Conservation (phyloP, 768 basidiomycete species). For the Roridomyces roridus region DNA sequence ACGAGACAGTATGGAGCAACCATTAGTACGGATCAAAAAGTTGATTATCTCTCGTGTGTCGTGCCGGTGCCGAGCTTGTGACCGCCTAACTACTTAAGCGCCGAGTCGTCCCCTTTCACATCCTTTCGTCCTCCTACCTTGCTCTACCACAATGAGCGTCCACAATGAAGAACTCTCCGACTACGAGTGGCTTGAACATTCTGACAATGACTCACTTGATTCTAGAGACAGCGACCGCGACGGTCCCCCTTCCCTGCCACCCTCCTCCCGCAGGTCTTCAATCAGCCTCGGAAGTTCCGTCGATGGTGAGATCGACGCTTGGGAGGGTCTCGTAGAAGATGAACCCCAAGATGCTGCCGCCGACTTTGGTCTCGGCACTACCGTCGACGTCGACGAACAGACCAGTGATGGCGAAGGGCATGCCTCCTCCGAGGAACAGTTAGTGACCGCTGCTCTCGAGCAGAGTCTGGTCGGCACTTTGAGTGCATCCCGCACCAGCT, state of each 20-base stretch:
- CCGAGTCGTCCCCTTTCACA: neutral
- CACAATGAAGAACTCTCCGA: slow-evolving; percentile 73
- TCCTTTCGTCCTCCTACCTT: slow-evolving; percentile 33
- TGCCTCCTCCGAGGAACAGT: slow-evolving; percentile 63
- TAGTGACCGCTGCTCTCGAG: slow-evolving; percentile 76
- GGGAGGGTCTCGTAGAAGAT: slow-evolving; percentile 80
- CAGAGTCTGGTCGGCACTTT: slow-evolving; percentile 86
- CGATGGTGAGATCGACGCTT: slow-evolving; percentile 73
- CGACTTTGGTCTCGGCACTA: slow-evolving; percentile 26
- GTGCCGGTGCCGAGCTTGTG: too few relatives aligned
- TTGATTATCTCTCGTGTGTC: too few relatives aligned
- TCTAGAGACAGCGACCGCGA: slow-evolving; percentile 70
- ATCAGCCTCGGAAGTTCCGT: slow-evolving; percentile 72
- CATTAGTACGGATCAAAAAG: too few relatives aligned
- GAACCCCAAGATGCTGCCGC: slow-evolving; percentile 53
- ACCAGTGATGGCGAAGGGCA: slow-evolving; percentile 1
- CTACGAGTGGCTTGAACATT: slow-evolving; percentile 86
- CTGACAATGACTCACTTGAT: slow-evolving; percentile 66
- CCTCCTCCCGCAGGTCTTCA: slow-evolving; percentile 74
- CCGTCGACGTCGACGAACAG: slow-evolving; percentile 41
- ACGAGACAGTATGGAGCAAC: too few relatives aligned
- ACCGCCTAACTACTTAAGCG: too few relatives aligned
- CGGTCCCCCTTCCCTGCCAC: slow-evolving; percentile 50
- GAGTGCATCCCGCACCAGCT: slow-evolving; percentile 73
- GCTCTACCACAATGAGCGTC: slow-evolving; percentile 61